Base-by-base conservation (phyloP, 1,284 basidiomycete species). In the Megacollybia platyphylla region DNA sequence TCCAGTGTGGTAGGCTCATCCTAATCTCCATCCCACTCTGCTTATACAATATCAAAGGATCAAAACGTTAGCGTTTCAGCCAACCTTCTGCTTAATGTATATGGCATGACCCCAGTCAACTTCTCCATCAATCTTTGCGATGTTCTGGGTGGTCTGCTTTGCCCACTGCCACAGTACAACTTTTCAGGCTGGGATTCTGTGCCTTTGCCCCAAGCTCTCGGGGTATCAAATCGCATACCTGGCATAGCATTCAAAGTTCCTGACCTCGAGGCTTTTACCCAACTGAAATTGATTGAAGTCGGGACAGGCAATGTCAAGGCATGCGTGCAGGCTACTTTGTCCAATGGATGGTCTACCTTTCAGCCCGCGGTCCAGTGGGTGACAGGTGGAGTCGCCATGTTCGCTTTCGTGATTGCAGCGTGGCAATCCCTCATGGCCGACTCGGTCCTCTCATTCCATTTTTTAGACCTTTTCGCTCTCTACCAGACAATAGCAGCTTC, bases 291-390 rank as follows among this genome's bases (percentile, higher is more conserved):
- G 18, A 73, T 68, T 1, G 78, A 89, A 48, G 68, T 76, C 31
- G 63, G 67, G 39, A 84, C 83, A 1, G 76, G 78, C 37, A 60
- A 77, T 4, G 68, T 87, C 46, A 87, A 83, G 37, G 89, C 90
- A 0, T 98, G 93, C 53, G 71, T 97, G 3, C 90, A 94, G 59
- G 78, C 90, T 6, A 94, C 91, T 1, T 67, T 97, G 3, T 81
- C 87, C 15, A 98, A 97, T 56, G 92, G 93, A 7, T 83, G 82
- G 75, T 87, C 89, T 1, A 75, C 79, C 0, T 75, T 77, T 46
- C 85, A 88, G 58, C 57, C 63, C 3, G 77, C 73, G 2, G 91
- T 90, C 9, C 72, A 79, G 52, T 94, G 87, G 85, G 69, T 73
- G 0, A 81, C 84, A 4, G 85, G 74, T 18, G 79, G 69, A 17